Conservation (phyloP, 495 filamentous ascomycete genomes). For the Aspergillus haitiensis region DNA sequence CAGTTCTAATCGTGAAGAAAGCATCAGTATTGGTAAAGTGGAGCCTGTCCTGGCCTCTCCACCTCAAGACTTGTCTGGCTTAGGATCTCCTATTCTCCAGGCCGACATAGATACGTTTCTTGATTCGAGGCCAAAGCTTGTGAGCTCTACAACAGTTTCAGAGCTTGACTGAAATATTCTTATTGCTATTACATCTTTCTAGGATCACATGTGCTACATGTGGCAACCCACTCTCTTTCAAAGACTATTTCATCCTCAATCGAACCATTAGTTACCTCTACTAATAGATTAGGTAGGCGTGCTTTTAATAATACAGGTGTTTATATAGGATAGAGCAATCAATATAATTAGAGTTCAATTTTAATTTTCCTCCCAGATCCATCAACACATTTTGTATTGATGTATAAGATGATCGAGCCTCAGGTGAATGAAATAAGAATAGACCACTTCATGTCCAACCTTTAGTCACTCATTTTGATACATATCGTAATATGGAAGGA, state of each 20-base stretch:
- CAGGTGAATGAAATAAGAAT: too few relatives aligned
- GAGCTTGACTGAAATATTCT: conserved; percentile 22
- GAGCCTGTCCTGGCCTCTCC: conserved; percentile 21
- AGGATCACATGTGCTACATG: neutral
- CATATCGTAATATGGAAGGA: neutral
- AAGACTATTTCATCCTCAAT: conserved; percentile 5
- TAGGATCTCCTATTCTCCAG: conserved; percentile 21
- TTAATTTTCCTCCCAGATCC: too few relatives aligned
- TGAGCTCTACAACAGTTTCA: conserved; percentile 11
- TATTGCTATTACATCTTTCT: conserved; percentile 5
- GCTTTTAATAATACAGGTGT: neutral
- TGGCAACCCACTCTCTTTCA: neutral
- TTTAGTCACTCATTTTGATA: neutral
- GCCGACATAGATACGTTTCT: conserved; percentile 23
- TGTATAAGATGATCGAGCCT: too few relatives aligned
- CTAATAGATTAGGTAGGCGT: neutral
- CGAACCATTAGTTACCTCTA: neutral
- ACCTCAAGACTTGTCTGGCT: conserved; percentile 17
- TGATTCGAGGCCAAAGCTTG: conserved; percentile 16
- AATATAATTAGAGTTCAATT: neutral
- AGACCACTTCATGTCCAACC: neutral
- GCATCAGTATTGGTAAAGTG: conserved; percentile 17
- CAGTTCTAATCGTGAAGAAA: conserved; percentile 22
- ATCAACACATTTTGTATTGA: too few relatives aligned
- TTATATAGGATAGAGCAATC: neutral